Percentiles rank a stretch among this genome's conserved stretches.
Conservation (phyloP, 164 flowering plant genomes). For the Macadamia tetraphylla region DNA sequence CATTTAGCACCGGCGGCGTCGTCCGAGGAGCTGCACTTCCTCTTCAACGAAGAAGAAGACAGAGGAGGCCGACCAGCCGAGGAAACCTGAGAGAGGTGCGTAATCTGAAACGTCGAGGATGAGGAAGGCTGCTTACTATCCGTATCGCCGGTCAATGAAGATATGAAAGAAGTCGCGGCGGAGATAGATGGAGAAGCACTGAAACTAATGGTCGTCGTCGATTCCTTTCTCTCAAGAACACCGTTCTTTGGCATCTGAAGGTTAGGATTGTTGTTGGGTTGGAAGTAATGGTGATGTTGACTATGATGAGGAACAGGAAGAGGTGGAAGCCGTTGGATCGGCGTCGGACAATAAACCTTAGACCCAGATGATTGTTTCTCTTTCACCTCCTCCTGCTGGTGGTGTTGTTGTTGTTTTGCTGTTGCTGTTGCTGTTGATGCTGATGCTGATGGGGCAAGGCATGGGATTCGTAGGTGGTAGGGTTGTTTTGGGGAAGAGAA, state of each 20-base stretch:
- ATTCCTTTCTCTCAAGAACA: conserved; percentile 23
- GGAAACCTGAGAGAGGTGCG: conserved; percentile 43
- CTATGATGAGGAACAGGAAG: conserved; percentile 8
- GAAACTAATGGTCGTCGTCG: conserved; percentile 40
- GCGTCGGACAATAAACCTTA: conserved; percentile 48
- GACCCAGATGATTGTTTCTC: conserved; percentile 8
- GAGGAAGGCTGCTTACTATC: conserved; percentile 39
- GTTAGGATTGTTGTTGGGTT: conserved; percentile 3
- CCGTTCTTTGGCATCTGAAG: conserved; percentile 6
- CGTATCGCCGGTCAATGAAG: conserved; percentile 59
- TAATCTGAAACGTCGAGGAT: conserved; percentile 43
- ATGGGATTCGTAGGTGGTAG: background rate
- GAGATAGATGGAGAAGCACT: conserved; percentile 39
- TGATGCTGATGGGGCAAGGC: background rate
- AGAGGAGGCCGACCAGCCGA: conserved; percentile 54
- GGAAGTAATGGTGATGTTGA: conserved; percentile 5
- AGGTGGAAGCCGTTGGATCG: conserved; percentile 68
- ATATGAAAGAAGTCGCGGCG: conserved; percentile 39
- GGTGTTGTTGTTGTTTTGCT: no score
- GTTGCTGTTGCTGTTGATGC: no score
- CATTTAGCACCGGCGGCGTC: conserved; percentile 44
- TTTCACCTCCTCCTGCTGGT: background rate
- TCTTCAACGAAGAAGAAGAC: conserved; percentile 50
- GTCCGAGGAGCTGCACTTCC: conserved; percentile 62
- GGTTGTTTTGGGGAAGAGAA: background rate